These are phyloP conservation scores for Pythium scleroteichum DNA, from an alignment of 352 stramenopile genomes.

Conservation along the genomic window DNA sequence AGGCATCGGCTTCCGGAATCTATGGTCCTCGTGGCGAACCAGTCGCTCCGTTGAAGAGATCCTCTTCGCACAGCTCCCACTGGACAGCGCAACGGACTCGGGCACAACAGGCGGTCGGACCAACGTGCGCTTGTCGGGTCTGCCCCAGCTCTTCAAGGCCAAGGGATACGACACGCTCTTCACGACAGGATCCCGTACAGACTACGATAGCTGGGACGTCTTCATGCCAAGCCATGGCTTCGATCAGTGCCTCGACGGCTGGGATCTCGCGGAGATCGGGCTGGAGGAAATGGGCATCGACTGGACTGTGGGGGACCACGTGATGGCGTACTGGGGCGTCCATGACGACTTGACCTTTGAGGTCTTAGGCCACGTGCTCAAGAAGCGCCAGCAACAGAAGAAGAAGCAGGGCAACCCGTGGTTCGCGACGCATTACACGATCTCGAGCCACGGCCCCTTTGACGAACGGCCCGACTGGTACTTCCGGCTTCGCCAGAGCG, in stretches of 20 bases:
- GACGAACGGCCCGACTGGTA: conserved; percentile 64
- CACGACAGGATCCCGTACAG: conserved; percentile 50
- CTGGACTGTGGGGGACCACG: conserved; percentile 47
- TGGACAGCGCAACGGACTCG: conserved; percentile 55
- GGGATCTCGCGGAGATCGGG: conserved; percentile 45
- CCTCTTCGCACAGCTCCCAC: conserved; percentile 63
- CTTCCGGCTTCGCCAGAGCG: conserved; percentile 36
- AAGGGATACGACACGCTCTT: conserved; percentile 70
- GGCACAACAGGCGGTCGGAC: conserved; percentile 44
- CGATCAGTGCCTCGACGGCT: conserved; percentile 44
- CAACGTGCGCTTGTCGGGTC: conserved; percentile 39
- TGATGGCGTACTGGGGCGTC: conserved; percentile 69
- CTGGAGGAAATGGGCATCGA: conserved; percentile 52
- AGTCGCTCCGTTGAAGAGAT: conserved; percentile 68
- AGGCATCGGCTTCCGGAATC: conserved; percentile 52
- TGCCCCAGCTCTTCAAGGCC: conserved; percentile 57
- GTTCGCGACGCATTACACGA: conserved; percentile 71
- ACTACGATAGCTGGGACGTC: conserved; percentile 64
- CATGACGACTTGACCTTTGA: conserved; percentile 71
- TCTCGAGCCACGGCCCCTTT: conserved; percentile 72
- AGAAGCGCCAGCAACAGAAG: conserved; percentile 30
- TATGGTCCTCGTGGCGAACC: conserved; percentile 71
- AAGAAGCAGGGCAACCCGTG: conserved; percentile 37
- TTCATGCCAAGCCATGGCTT: conserved; percentile 66
- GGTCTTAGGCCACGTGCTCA: conserved; percentile 49